A percentile compares a stretch with the other conserved stretches of the same genome.
Evolutionary conservation across 2,329 filamentous ascomycete species (phyloP).

Genomic region (Ceratocystis papillata): DNA sequence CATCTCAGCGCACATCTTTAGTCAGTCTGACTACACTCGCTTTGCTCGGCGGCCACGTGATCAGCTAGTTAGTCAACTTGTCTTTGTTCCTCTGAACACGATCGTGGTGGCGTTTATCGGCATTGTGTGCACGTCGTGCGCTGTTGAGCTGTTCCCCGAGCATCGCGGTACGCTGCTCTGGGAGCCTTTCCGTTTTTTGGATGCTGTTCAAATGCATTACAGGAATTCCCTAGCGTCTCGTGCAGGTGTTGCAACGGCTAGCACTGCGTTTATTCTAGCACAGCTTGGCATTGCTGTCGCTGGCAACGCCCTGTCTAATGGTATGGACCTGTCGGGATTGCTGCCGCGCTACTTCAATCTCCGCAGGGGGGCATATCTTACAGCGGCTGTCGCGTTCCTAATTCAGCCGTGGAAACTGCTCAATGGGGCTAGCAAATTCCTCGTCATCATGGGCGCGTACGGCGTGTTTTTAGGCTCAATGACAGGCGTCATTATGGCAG

Average conservation of each 20-base stretch:
- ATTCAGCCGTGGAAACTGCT: conserved; percentile 30
- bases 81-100: conserved; percentile 36
- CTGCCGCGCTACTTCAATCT: conserved; percentile 24
- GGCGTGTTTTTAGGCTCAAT: conserved; percentile 34
- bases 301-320: conserved; percentile 22
- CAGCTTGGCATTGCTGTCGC: conserved; percentile 27
- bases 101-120: conserved; percentile 28
- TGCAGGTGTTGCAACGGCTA: conserved; percentile 28
- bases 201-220: conserved; percentile 34
- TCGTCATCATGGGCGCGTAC: conserved; percentile 31
- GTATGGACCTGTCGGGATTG: conserved; percentile 24
- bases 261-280: conserved; percentile 37
- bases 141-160: conserved; percentile 36
- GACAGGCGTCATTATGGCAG: conserved; percentile 33
- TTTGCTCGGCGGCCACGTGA: conserved; percentile 27
- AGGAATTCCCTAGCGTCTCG: conserved; percentile 27
- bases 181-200: conserved; percentile 40
- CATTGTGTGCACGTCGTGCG: conserved; percentile 35
- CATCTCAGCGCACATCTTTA: conserved; percentile 29
- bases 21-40: conserved; percentile 30
- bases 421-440: conserved; percentile 28
- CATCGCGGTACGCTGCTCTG: conserved; percentile 33
- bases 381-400: conserved; percentile 19
- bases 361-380: conserved; percentile 22
- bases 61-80: conserved; percentile 31